These are phyloP conservation scores for Tolypocladium endophyticum DNA, from an alignment of 2,329 filamentous ascomycete species.

Conservation along the genomic window DNA sequence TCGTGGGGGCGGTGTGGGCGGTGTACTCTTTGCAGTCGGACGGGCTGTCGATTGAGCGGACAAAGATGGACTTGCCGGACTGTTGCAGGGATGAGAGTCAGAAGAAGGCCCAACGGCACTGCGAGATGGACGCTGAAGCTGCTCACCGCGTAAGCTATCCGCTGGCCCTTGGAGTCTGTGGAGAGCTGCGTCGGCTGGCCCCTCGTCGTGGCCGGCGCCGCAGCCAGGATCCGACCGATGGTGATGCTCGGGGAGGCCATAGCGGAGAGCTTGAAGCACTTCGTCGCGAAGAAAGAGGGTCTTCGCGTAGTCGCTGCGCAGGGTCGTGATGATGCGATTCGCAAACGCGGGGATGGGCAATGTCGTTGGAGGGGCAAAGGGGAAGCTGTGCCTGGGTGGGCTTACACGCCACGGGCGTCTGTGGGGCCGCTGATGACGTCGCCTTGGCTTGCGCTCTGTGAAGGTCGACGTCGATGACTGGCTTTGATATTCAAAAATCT, in stretches of 20 bases:
- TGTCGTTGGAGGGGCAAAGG: background rate
- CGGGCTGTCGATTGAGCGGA: conserved; percentile 88
- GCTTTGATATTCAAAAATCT: background rate
- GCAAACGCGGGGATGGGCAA: background rate
- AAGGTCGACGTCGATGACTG: too few species aligned
- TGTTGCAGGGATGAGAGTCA: conserved; percentile 20
- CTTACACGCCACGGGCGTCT: background rate
- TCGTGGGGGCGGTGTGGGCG: conserved; percentile 78
- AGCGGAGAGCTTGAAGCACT: background rate
- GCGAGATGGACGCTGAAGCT: background rate
- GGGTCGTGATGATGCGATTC: background rate
- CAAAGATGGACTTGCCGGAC: conserved; percentile 94
- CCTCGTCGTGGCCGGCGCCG: conserved; percentile 71
- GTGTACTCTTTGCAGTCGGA: conserved; percentile 81
- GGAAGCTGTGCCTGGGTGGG: background rate
- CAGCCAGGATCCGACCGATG: conserved; percentile 66
- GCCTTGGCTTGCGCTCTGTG: background rate
- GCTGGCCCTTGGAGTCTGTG: conserved; percentile 77
- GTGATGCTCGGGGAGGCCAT: conserved; percentile 38
- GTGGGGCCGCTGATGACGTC: background rate
- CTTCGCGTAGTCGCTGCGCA: background rate
- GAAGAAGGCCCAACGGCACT: background rate
- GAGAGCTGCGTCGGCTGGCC: conserved; percentile 86
- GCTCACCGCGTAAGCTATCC: conserved; percentile 82
- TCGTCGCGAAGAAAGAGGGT: background rate